Conservation (phyloP, 805 yeast genomes). For the Candida nanaspora region DNA sequence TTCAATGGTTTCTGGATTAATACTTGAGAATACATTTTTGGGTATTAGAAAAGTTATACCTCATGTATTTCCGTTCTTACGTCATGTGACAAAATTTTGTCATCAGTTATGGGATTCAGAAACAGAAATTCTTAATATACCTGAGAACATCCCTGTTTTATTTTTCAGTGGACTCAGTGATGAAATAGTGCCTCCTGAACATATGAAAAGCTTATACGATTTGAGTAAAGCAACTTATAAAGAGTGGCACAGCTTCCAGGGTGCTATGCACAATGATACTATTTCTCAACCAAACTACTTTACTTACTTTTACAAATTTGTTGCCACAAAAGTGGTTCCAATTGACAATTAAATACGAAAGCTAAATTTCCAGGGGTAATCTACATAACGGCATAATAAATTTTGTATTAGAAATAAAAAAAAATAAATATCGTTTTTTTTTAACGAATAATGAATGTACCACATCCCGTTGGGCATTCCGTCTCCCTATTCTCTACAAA, state of each 20-base stretch:
- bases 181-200: constrained; percentile 87
- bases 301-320: constrained; percentile 55
- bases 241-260: constrained; percentile 43
- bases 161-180: constrained; percentile 70
- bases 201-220: constrained; percentile 57
- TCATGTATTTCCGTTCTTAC: constrained; percentile 63
- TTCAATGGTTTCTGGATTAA: constrained; percentile 47
- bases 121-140: constrained; percentile 41
- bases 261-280: constrained; percentile 80
- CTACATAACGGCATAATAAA: no score
- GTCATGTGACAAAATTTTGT: constrained; percentile 50
- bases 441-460: constrained; percentile 14
- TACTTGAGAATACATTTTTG: constrained; percentile 83
- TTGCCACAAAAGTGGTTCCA: constrained; percentile 36
- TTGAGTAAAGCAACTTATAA: constrained; percentile 46
- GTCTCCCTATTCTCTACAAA: constrained; percentile 52
- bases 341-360: constrained; percentile 8
- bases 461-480: constrained; percentile 81
- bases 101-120: constrained; percentile 85
- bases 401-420: no score
- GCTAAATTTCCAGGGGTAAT: no score
- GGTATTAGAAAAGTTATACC: constrained; percentile 66
- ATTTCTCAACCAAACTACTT: constrained; percentile 71
- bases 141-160: constrained; percentile 53
- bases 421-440: constrained; percentile 4